Percentiles rank a stretch among this genome's conserved stretches.
phyloP scores from a whole-genome alignment of 805 yeast species.

The Nakazawaea wyomingensis region DNA sequence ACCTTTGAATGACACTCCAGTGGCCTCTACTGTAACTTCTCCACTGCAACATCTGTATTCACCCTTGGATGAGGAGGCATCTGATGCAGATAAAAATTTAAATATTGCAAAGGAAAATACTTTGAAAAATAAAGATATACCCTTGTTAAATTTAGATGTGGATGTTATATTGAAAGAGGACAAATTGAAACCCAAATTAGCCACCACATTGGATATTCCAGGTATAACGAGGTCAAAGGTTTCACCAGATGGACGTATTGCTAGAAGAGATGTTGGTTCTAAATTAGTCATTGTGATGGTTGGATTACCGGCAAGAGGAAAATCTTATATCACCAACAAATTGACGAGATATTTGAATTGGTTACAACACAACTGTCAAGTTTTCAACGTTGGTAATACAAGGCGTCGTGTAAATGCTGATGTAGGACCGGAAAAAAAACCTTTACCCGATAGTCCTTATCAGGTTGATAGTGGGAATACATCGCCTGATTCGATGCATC shows the following conservation, averaged over 20 bases:
- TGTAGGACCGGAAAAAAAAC: constrained; percentile 66
- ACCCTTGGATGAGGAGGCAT: constrained; percentile 18
- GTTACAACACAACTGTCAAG: constrained; percentile 86
- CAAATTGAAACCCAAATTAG: constrained; percentile 10
- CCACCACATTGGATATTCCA: constrained; percentile 83
- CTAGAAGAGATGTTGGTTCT: constrained; percentile 66
- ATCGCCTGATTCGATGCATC: constrained; percentile 15
- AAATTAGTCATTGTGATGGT: constrained; percentile 94
- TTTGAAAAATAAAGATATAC: constrained; percentile 27
- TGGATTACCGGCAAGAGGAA: constrained; percentile 93
- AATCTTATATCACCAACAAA: constrained; percentile 88
- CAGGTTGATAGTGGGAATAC: constrained; percentile 18
- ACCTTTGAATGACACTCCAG: constrained; percentile 73
- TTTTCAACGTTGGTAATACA: constrained; percentile 94
- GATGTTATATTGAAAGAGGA: constrained; percentile 5
- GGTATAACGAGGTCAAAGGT: constrained; percentile 81
- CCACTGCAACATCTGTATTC: constrained; percentile 32
- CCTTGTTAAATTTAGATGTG: constrained; percentile 9
- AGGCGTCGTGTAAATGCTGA: constrained; percentile 66
- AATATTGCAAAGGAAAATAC: constrained; percentile 16
- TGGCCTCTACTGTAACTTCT: constrained; percentile 50
- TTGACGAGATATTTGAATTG: constrained; percentile 86
- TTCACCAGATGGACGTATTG: constrained; percentile 69
- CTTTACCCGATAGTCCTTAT: constrained; percentile 41
- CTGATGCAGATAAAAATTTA: constrained; percentile 14